Conservation (phyloP, 805 yeast genomes). For the Saturnispora galanensis region DNA sequence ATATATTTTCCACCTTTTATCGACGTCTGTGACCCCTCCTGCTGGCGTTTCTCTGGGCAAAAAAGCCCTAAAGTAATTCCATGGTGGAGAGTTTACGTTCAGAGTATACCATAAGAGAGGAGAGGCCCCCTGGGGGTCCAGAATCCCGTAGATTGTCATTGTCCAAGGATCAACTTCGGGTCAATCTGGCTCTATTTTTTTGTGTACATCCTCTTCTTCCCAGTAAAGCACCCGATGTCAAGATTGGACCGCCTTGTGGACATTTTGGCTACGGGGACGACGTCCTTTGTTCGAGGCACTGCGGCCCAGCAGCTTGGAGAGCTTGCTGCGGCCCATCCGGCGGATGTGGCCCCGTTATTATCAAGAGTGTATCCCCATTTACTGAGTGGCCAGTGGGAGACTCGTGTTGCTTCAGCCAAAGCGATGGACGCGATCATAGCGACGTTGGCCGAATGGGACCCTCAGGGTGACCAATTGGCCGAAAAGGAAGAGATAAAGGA, state of each 20-base stretch:
- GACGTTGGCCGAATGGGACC: slow-evolving; percentile 77
- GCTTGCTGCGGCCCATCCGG: slow-evolving; percentile 89
- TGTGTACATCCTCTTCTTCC: too few relatives aligned
- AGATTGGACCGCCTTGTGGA: slow-evolving; percentile 29
- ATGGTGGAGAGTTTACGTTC: slow-evolving; percentile 18
- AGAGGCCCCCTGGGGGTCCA: neutral
- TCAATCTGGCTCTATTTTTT: neutral
- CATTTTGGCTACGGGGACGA: slow-evolving; percentile 84
- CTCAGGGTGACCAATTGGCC: slow-evolving; percentile 24
- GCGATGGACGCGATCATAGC: slow-evolving; percentile 91
- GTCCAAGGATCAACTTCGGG: too few relatives aligned
- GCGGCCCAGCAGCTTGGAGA: slow-evolving; percentile 97
- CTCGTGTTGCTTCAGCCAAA: slow-evolving; percentile 86
- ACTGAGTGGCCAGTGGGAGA: slow-evolving; percentile 84
- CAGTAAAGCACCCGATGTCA: slow-evolving; percentile 18
- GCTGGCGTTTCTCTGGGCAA: slow-evolving; percentile 13
- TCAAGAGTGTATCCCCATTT: slow-evolving; percentile 89
- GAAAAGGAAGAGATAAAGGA: slow-evolving; percentile 22
- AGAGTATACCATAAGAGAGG: slow-evolving; percentile 4
- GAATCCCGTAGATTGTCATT: neutral
- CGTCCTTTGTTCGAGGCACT: slow-evolving; percentile 84
- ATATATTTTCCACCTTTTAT: slow-evolving; percentile 23
- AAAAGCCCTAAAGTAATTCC: slow-evolving; percentile 19
- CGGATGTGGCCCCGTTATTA: slow-evolving; percentile 70
- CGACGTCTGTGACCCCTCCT: slow-evolving; percentile 23